Evolutionary conservation across 345 rosid species (phyloP).

Genomic region (Reutealis trisperma): DNA sequence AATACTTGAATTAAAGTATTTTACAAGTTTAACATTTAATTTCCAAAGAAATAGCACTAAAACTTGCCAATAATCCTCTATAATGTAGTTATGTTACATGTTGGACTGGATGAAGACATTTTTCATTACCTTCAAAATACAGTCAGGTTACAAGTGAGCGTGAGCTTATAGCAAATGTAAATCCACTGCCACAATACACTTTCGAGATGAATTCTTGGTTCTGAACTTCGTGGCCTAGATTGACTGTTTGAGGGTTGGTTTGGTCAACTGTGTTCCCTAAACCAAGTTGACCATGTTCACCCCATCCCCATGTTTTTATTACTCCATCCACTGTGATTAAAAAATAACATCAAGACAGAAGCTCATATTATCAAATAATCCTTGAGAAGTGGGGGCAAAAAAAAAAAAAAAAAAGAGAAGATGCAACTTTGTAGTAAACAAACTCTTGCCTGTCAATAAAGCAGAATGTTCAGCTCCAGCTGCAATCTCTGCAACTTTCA

Average conservation of each 20-base stretch:
- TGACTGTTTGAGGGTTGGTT: conserved; percentile 50
- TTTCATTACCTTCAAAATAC: not conserved
- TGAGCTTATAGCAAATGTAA: conserved; percentile 50
- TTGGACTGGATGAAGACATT: not conserved
- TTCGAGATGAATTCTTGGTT: conserved; percentile 20
- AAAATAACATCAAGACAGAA: not conserved
- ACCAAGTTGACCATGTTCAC: conserved; percentile 96
- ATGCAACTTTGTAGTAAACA: not conserved
- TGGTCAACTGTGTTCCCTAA: conserved; percentile 63
- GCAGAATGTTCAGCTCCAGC: conserved; percentile 96
- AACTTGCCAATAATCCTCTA: not conserved
- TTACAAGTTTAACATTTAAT: no score
- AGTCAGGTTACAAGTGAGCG: conserved; percentile 1
- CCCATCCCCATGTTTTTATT: conserved; percentile 94
- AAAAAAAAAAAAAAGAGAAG: not conserved
- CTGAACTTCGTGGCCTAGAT: conserved; percentile 27
- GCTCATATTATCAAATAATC: not conserved
- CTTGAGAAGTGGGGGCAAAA: no score
- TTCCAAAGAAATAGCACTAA: not conserved
- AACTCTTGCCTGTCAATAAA: conserved; percentile 54
- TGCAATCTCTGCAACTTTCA: conserved; percentile 53
- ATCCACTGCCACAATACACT: conserved; percentile 88
- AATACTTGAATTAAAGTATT: no score
- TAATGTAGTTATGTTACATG: not conserved
- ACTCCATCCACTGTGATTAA: conserved; percentile 55